Conservation (phyloP, 306 rosid genomes). For the Quercus agrifolia region DNA sequence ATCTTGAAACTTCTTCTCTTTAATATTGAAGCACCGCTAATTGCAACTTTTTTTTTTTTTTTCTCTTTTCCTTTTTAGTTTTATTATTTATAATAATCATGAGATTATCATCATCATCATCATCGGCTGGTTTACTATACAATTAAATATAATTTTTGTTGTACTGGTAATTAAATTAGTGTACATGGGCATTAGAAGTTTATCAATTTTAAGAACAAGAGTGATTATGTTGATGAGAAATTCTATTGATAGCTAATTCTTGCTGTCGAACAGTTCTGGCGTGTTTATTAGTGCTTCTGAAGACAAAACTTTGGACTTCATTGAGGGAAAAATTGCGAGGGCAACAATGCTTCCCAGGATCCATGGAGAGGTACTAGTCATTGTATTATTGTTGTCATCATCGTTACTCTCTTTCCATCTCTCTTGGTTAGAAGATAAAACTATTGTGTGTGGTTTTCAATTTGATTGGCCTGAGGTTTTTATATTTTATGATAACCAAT, state of each 20-base stretch:
- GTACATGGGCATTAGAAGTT: constrained; percentile 7
- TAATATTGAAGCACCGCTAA: too few species aligned
- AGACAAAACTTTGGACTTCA: constrained; percentile 55
- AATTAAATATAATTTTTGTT: background rate
- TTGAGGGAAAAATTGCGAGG: constrained; percentile 87
- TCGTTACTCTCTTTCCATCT: background rate
- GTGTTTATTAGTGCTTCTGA: constrained; percentile 63
- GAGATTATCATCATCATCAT: background rate
- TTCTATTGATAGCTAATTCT: constrained; percentile 13
- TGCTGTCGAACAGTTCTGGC: constrained; percentile 65
- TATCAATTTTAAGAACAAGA: background rate
- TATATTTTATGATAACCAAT: background rate
- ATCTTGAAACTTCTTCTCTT: too few species aligned
- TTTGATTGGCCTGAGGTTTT: constrained; percentile 3
- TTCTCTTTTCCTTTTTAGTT: background rate
- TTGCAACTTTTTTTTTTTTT: background rate
- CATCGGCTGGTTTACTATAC: constrained; percentile 4
- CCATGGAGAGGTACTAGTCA: constrained; percentile 72
- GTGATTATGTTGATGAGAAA: constrained; percentile 3
- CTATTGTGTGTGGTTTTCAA: background rate
- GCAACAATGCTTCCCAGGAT: constrained; percentile 78
- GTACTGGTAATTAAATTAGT: background rate
- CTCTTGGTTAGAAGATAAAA: background rate
- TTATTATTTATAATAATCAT: too few species aligned
- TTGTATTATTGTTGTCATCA: background rate